phyloP scores from a whole-genome alignment of 371 early-diverging fungal genomes.

The Enterocytospora artemiae region DNA sequence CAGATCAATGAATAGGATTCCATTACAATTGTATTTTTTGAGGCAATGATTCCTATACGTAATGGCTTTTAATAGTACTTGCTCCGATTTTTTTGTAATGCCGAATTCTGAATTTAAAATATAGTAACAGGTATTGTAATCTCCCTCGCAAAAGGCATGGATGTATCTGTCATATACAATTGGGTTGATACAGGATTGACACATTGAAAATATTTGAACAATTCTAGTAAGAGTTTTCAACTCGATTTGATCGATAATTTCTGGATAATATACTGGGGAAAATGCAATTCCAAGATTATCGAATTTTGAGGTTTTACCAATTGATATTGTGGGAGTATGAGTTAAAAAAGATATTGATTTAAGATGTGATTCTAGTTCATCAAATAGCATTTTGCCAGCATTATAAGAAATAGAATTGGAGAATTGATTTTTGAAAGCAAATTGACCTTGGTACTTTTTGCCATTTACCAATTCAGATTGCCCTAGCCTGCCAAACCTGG shows the following conservation, averaged over 20 bases:
- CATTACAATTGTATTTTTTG: background rate
- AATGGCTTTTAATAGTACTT: background rate
- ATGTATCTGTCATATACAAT: background rate
- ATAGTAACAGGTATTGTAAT: background rate
- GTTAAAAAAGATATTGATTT: too few relatives aligned
- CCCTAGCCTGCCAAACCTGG: background rate
- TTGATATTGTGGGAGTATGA: too few relatives aligned
- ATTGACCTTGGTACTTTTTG: conserved; percentile 31
- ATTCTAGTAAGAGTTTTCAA: too few relatives aligned
- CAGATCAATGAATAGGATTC: background rate
- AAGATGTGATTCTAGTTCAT: too few relatives aligned
- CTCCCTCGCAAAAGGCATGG: background rate
- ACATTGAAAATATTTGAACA: too few relatives aligned
- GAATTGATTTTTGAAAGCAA: conserved; percentile 14
- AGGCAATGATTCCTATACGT: background rate
- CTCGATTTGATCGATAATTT: too few relatives aligned
- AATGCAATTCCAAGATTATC: too few relatives aligned
- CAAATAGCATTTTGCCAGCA: too few relatives aligned
- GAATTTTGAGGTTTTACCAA: too few relatives aligned
- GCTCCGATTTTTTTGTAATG: background rate
- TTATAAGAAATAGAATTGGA: too few relatives aligned
- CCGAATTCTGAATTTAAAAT: background rate
- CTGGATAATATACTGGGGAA: too few relatives aligned
- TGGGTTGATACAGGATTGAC: too few relatives aligned
- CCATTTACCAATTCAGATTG: conserved; percentile 43